phyloP scores from a whole-genome alignment of 2,329 filamentous ascomycete genomes.

The Arthrobotrys entomopaga region DNA sequence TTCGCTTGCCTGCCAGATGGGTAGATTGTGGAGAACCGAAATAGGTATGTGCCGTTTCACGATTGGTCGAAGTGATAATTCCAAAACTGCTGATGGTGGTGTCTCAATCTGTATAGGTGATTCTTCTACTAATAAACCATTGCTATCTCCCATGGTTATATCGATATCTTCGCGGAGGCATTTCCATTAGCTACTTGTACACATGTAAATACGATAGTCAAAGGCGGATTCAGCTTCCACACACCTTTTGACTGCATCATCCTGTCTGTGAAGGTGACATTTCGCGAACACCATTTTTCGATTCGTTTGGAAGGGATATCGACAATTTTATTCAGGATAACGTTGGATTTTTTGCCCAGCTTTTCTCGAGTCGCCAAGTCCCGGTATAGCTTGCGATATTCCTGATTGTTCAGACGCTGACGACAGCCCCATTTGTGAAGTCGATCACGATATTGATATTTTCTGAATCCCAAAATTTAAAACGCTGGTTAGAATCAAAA shows the following conservation, averaged over 20 bases:
- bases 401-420: too few species aligned
- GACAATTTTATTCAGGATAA: constrained; percentile 11
- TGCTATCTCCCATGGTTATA: neutral
- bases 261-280: constrained; percentile 23
- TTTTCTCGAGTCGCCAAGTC: neutral
- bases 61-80: neutral
- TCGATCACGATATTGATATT: constrained; percentile 3
- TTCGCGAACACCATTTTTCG: constrained; percentile 13
- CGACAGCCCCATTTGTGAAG: constrained; percentile 29
- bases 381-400: too few species aligned
- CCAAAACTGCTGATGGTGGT: neutral
- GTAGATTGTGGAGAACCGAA: constrained; percentile 9
- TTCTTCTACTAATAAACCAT: neutral
- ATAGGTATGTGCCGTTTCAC: constrained; percentile 3
- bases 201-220: neutral
- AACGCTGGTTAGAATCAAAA: too few species aligned
- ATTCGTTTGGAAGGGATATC: constrained; percentile 4
- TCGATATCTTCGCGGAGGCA: too few species aligned
- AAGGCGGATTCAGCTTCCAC: neutral
- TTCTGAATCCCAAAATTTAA: too few species aligned
- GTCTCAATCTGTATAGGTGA: constrained; percentile 3
- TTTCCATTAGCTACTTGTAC: neutral
- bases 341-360: neutral
- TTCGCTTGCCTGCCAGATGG: constrained; percentile 16
- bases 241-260: constrained; percentile 10